Conservation (phyloP, 805 yeast species). For the Wickerhamiella sergipiensis region DNA sequence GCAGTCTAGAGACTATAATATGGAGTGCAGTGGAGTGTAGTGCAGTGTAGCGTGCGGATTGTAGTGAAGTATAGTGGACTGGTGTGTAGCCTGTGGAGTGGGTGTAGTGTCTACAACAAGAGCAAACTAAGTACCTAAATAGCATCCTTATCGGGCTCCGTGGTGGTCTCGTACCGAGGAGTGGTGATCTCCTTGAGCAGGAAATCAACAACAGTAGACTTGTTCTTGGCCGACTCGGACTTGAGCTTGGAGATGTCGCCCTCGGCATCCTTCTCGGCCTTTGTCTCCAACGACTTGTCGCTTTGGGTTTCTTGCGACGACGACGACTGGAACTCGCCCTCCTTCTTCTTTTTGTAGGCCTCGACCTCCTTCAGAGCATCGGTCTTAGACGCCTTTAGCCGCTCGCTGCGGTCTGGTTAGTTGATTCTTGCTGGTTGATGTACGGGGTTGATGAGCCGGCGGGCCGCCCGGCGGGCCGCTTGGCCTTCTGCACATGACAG, state of each 20-base stretch:
- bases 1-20: too few species aligned
- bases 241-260: constrained; percentile 56
- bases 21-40: too few species aligned
- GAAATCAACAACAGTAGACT: constrained; percentile 53
- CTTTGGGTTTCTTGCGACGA: constrained; percentile 63
- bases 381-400: constrained; percentile 83
- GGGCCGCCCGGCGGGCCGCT: too few species aligned
- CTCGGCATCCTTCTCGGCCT: constrained; percentile 64
- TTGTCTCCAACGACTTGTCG: constrained; percentile 62
- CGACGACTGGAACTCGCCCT: constrained; percentile 58
- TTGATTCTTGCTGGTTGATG: too few species aligned
- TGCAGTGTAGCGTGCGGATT: too few species aligned
- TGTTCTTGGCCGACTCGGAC: constrained; percentile 40
- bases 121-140: too few species aligned
- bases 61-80: too few species aligned
- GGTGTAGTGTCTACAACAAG: too few species aligned
- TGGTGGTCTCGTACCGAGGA: neutral
- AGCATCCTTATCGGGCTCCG: neutral
- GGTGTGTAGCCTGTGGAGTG: too few species aligned
- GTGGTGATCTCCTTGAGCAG: constrained; percentile 23
- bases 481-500: too few species aligned
- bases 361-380: constrained; percentile 87
- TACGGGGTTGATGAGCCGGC: too few species aligned
- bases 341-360: constrained; percentile 73
- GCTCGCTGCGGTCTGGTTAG: constrained; percentile 39